Evolutionary conservation across 2,329 filamentous ascomycete species (phyloP).

Genomic region (Aureobasidium sp.): DNA sequence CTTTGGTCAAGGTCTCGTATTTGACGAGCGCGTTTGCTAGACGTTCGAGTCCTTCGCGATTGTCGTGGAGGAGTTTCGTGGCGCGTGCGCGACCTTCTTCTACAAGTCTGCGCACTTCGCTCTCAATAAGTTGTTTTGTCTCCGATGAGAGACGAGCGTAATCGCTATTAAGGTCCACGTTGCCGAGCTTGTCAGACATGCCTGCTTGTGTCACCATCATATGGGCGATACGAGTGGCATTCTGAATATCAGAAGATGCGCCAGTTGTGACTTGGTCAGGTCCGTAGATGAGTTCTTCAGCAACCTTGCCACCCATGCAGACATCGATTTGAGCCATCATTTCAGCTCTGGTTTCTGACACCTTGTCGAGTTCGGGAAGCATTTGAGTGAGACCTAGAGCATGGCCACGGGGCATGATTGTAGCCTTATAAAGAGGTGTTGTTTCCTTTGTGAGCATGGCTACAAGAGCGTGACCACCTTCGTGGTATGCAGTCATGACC

Average conservation of each 20-base stretch:
- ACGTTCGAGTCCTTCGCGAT: conserved; percentile 77
- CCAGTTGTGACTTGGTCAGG: conserved; percentile 87
- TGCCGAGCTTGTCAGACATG: conserved; percentile 82
- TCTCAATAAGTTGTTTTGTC: conserved; percentile 80
- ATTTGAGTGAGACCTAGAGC: conserved; percentile 81
- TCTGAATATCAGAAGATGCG: conserved; percentile 73
- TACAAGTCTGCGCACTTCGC: conserved; percentile 77
- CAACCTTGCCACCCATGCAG: conserved; percentile 78
- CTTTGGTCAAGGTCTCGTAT: conserved; percentile 85
- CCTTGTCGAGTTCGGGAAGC: conserved; percentile 86
- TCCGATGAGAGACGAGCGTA: conserved; percentile 77
- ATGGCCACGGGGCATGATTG: conserved; percentile 84
- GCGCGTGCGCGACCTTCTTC: conserved; percentile 76
- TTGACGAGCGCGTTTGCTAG: conserved; percentile 84
- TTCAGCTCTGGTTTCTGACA: conserved; percentile 79
- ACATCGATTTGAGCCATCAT: conserved; percentile 75
- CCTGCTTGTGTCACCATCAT: conserved; percentile 82
- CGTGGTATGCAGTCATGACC: conserved; percentile 90
- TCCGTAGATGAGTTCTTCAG: conserved; percentile 86
- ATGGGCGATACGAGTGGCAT: conserved; percentile 76
- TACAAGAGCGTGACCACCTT: conserved; percentile 90
- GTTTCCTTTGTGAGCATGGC: conserved; percentile 72
- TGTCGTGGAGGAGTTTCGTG: conserved; percentile 60
- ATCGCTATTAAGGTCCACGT: conserved; percentile 77
- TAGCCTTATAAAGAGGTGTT: conserved; percentile 88